phyloP scores from a whole-genome alignment of 106 monocot genomes.

The Cymbidium sinense region DNA sequence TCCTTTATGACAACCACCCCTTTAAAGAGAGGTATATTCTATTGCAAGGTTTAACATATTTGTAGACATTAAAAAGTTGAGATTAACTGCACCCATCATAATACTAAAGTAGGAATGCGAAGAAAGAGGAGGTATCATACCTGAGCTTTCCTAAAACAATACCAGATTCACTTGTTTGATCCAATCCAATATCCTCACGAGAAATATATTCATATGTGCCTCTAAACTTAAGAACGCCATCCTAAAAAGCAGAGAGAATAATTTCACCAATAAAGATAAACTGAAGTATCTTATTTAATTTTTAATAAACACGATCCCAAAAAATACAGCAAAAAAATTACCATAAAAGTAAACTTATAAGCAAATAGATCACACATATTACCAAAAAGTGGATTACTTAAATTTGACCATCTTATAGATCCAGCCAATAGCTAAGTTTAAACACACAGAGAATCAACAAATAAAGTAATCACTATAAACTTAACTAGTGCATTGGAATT shows the following conservation, averaged over 20 bases:
- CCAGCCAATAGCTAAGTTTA: not conserved
- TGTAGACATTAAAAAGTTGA: not conserved
- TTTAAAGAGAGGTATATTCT: not conserved
- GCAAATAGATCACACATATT: not conserved
- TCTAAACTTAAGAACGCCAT: conserved; percentile 22
- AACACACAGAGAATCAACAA: not conserved
- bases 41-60: not conserved
- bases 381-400: not conserved
- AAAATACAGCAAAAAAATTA: no score
- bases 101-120: not conserved
- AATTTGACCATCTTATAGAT: not conserved
- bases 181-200: conserved; percentile 19
- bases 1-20: not conserved
- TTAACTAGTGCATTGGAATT: no score
- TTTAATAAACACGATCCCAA: not conserved
- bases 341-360: not conserved
- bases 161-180: conserved; percentile 8
- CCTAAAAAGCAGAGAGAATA: conserved; percentile 10
- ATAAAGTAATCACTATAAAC: no score
- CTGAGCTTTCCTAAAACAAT: conserved; percentile 25
- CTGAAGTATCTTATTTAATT: not conserved
- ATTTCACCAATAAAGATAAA: not conserved
- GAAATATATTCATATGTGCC: conserved; percentile 24
- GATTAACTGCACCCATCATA: not conserved
- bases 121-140: not conserved